These are phyloP conservation scores for Globisporangium apiculatum DNA, from an alignment of 352 stramenopile genomes.

Conservation along the genomic window DNA sequence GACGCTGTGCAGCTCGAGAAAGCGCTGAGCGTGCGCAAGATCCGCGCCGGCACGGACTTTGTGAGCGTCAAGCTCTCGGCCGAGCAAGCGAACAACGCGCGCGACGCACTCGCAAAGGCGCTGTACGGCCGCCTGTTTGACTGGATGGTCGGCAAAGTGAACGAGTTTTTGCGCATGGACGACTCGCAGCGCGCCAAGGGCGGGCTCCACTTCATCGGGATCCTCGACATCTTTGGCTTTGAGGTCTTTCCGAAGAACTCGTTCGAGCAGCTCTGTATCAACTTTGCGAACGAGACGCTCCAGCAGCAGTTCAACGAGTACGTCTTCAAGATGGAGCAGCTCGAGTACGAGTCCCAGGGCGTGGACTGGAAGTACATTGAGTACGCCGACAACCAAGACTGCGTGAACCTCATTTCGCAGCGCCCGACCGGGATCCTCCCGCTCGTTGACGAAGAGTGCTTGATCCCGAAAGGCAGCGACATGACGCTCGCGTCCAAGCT, in stretches of 20 bases:
- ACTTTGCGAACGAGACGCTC: conserved; percentile 86
- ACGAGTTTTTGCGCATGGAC: conserved; percentile 79
- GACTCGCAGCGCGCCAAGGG: conserved; percentile 60
- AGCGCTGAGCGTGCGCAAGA: conserved; percentile 70
- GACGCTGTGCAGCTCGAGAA: conserved; percentile 65
- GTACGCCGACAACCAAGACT: conserved; percentile 85
- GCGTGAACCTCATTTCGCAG: conserved; percentile 88
- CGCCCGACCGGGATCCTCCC: conserved; percentile 76
- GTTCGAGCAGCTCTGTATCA: conserved; percentile 90
- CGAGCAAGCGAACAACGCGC: conserved; percentile 76
- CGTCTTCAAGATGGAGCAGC: conserved; percentile 83
- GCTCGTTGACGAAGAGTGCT: conserved; percentile 85
- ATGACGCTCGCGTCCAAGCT: conserved; percentile 77
- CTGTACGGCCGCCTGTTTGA: conserved; percentile 88
- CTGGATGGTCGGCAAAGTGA: conserved; percentile 87
- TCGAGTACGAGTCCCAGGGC: conserved; percentile 77
- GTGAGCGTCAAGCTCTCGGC: conserved; percentile 81
- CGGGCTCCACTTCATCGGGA: conserved; percentile 74
- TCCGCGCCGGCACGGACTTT: conserved; percentile 76
- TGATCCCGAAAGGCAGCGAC: conserved; percentile 83
- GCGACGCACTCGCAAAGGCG: conserved; percentile 76
- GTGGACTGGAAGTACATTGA: conserved; percentile 83
- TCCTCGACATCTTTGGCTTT: conserved; percentile 92
- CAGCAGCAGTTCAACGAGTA: conserved; percentile 89
- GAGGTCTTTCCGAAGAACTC: conserved; percentile 89